A percentile compares a stretch with the other conserved stretches of the same genome.
These are phyloP conservation scores for Helianthus annuus DNA, from an alignment of 129 eudicot species.

Conservation along the genomic window HanXRQr2.0-SUNRISE NC_035448.2:192707141-192707640, in stretches of 20 bases:
- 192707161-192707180: neutral
- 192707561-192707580: too few species aligned
- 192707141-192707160: neutral
- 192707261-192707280: constrained; percentile 19
- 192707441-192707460: too few species aligned
- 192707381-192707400: neutral
- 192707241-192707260: constrained; percentile 24
- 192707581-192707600: too few species aligned
- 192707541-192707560: too few species aligned
- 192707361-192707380: constrained; percentile 7
- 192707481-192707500: too few species aligned
- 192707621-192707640: too few species aligned
- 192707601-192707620: too few species aligned
- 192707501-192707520: too few species aligned
- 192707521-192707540: too few species aligned
- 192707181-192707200: constrained; percentile 22
- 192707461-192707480: too few species aligned
- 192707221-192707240: constrained; percentile 1
- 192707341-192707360: constrained; percentile 5
- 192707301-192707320: constrained; percentile 9
- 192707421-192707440: too few species aligned
- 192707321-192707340: neutral
- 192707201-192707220: constrained; percentile 6
- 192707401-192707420: neutral
- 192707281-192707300: constrained; percentile 5